Evolutionary conservation across 2,329 filamentous ascomycete genomes (phyloP).

Genomic region (Fusarium clavum): DNA sequence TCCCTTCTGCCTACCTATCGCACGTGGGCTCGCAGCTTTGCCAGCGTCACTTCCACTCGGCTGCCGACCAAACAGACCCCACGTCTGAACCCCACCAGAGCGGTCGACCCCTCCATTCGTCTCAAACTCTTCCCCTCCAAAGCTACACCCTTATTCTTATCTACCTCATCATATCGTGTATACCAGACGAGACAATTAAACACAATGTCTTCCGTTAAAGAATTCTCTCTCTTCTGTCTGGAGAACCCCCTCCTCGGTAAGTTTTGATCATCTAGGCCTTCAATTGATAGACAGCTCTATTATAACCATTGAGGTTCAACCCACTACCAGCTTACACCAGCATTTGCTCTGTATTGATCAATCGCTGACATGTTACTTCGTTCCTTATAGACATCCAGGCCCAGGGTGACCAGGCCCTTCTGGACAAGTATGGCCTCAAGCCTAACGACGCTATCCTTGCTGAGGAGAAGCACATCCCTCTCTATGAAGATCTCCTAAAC

Average conservation of each 20-base stretch:
- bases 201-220: constrained; percentile 79
- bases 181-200: constrained; percentile 38
- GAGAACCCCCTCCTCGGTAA: constrained; percentile 97
- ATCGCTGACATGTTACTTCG: constrained; percentile 33
- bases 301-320: constrained; percentile 1
- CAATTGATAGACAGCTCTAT: neutral
- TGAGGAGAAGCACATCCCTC: constrained; percentile 85
- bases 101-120: constrained; percentile 43
- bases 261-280: constrained; percentile 41
- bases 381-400: constrained; percentile 84
- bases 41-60: constrained; percentile 41
- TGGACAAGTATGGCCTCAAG: constrained; percentile 94
- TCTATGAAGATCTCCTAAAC: constrained; percentile 94
- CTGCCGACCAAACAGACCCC: constrained; percentile 41
- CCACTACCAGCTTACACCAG: constrained; percentile 18
- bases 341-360: constrained; percentile 7
- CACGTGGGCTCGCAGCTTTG: constrained; percentile 44
- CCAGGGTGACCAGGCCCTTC: constrained; percentile 81
- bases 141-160: constrained; percentile 25
- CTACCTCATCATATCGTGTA: constrained; percentile 19
- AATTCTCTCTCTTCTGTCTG: constrained; percentile 90
- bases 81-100: constrained; percentile 41
- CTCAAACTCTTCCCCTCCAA: constrained; percentile 47
- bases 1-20: constrained; percentile 22
- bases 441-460: constrained; percentile 97